Conservation (phyloP, 2,329 filamentous ascomycete genomes). For the Penicillium sclerotiorum region DNA sequence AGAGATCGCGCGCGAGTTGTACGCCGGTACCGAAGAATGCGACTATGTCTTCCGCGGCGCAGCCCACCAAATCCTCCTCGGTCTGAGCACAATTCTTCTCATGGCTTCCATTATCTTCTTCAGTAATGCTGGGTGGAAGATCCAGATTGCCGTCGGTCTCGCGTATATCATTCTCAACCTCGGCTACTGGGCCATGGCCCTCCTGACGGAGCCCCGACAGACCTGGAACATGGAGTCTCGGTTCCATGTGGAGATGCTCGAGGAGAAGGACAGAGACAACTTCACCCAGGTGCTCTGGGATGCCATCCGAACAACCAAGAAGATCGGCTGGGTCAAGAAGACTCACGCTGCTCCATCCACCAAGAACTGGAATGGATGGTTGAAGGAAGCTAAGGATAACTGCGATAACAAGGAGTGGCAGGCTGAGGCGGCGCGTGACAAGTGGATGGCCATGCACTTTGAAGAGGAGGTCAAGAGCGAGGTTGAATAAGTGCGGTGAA, state of each 20-base stretch:
- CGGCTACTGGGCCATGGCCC: slow-evolving; percentile 60
- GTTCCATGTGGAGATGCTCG: slow-evolving; percentile 36
- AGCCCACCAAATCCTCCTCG: slow-evolving; percentile 59
- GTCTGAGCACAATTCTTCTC: slow-evolving; percentile 60
- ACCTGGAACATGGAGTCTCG: slow-evolving; percentile 58
- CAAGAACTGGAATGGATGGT: slow-evolving; percentile 57
- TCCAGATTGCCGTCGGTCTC: slow-evolving; percentile 61
- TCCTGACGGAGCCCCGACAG: slow-evolving; percentile 53
- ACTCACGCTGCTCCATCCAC: slow-evolving; percentile 58
- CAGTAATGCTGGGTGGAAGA: slow-evolving; percentile 64
- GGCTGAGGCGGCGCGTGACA: slow-evolving; percentile 2
- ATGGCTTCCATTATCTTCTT: slow-evolving; percentile 65
- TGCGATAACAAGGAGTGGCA: slow-evolving; percentile 7
- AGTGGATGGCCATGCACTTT: slow-evolving; percentile 5
- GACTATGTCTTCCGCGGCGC: slow-evolving; percentile 54
- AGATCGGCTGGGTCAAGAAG: slow-evolving; percentile 56
- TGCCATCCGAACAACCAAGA: slow-evolving; percentile 58
- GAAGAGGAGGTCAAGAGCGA: background rate
- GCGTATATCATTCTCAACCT: slow-evolving; percentile 64
- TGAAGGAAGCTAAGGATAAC: slow-evolving; percentile 35
- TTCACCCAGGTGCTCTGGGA: slow-evolving; percentile 47
- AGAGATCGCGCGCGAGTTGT: slow-evolving; percentile 64
- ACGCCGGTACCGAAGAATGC: slow-evolving; percentile 63
- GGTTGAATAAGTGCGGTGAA: background rate
- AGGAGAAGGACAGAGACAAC: background rate